Base-by-base conservation (phyloP, 805 yeast genomes). In the Ascoidea asiatica region DNA sequence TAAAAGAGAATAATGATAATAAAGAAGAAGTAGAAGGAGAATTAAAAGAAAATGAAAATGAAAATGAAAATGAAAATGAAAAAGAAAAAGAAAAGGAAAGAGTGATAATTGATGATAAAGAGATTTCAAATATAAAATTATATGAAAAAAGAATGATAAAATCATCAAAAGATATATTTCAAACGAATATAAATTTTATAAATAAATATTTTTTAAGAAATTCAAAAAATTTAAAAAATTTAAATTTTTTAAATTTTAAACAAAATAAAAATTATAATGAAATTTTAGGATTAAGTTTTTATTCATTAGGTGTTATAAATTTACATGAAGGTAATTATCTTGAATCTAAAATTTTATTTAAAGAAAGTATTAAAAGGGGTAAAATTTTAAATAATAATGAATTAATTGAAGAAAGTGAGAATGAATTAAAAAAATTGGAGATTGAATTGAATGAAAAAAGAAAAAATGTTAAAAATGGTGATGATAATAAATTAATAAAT, bases 271-370 rank as follows among this genome's bases (percentile, higher is more conserved):
- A n/a, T n/a, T 23, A 81, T 11, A 70, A 74, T 29, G 86, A 83
- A 50, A 76, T 83, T 1, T 77, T 82, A 38, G 92, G 94, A 0
- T 66, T 89, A 57, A 77, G 95, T 0, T 77, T 87, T 0, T 89
- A 83, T 56, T 94, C 95, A 0, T 66, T 85, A 38, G 97, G 96
- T 1, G 94, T 88, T 4, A 70, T 86, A 8, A 70, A 74, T 39
- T 61, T 81, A n/a, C 85, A 84, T 52, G 56, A 66, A 40, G 73
- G 79, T 1, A 39, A 38, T 23, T 13, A 4, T 20, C 20, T 15
- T 3, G 22, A 43, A n/a, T 15, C 40, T 11, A 38, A 22, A 15
- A 15, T 11, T 2, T 29, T 29, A 29, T 29, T 29, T 11, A 29
- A 15, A 29, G 15, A 15, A 29, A 11, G 15, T 11, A 29, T 8